phyloP scores from a whole-genome alignment of 257 asterid species.

The Petunia secreta region DNA sequence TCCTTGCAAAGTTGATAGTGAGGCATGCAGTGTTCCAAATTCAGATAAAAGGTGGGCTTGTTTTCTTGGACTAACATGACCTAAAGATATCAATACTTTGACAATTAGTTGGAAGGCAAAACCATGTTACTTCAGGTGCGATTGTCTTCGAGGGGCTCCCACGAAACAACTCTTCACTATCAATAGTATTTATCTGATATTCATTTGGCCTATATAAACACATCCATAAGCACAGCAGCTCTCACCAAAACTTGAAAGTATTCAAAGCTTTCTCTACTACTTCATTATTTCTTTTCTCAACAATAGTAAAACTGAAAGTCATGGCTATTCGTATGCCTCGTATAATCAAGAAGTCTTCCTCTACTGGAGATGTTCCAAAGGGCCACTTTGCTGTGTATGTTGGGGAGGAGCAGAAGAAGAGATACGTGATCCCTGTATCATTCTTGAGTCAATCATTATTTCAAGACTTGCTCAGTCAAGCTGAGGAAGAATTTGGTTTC shows the following conservation, averaged over 20 bases:
- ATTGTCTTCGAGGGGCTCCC: too few relatives aligned
- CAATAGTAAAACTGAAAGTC: too few relatives aligned
- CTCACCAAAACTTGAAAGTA: background rate
- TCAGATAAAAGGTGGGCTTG: background rate
- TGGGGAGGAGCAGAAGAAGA: slow-evolving; percentile 41
- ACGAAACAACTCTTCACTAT: background rate
- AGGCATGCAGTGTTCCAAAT: background rate
- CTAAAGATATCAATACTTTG: background rate
- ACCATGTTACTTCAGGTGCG: slow-evolving; percentile 8
- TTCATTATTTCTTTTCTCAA: background rate
- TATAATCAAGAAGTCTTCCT: slow-evolving; percentile 25
- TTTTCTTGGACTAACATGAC: background rate
- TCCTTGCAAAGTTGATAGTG: background rate
- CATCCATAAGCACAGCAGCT: background rate
- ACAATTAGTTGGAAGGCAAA: slow-evolving; percentile 21
- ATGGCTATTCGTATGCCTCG: slow-evolving; percentile 38
- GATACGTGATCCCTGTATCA: slow-evolving; percentile 35
- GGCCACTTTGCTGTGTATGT: slow-evolving; percentile 43
- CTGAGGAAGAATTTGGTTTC: slow-evolving; percentile 41
- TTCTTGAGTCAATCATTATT: slow-evolving; percentile 37
- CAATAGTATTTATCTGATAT: too few relatives aligned
- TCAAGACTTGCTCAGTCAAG: slow-evolving; percentile 30
- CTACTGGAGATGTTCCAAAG: slow-evolving; percentile 31
- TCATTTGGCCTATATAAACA: background rate
- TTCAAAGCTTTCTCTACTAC: background rate